Conservation (phyloP, 2,329 filamentous ascomycete species). For the Truncatella angustata region DNA sequence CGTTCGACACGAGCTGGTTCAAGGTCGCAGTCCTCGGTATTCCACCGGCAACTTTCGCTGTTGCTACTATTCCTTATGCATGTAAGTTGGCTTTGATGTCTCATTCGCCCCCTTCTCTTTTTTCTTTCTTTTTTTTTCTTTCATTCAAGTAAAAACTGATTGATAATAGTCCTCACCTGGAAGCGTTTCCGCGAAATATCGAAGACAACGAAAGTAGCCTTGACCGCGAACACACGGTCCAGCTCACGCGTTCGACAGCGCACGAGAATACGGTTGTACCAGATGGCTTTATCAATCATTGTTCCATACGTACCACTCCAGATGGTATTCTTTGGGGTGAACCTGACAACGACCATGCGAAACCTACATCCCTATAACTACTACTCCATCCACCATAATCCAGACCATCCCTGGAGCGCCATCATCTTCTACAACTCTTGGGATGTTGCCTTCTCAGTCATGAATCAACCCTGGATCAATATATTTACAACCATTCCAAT, state of each 20-base stretch:
- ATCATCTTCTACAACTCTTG: constrained; percentile 46
- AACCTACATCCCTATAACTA: constrained; percentile 38
- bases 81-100: constrained; percentile 39
- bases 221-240: constrained; percentile 39
- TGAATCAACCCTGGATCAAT: constrained; percentile 49
- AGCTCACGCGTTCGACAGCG: constrained; percentile 43
- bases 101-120: no score
- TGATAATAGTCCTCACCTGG: constrained; percentile 37
- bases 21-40: constrained; percentile 47
- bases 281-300: constrained; percentile 52
- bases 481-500: constrained; percentile 47
- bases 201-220: constrained; percentile 35
- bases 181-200: constrained; percentile 46
- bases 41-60: constrained; percentile 41
- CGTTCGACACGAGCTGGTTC: constrained; percentile 44
- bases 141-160: no score
- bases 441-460: constrained; percentile 33
- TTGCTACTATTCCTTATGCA: constrained; percentile 45
- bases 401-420: constrained; percentile 41
- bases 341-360: constrained; percentile 31
- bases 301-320: constrained; percentile 50
- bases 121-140: no score
- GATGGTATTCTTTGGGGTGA: constrained; percentile 37
- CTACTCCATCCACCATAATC: constrained; percentile 36
- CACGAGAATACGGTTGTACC: constrained; percentile 51